A percentile compares a stretch with the other conserved stretches of the same genome.
Evolutionary conservation across 2,329 filamentous ascomycete genomes (phyloP).

Genomic region (Apiospora hydei): DNA sequence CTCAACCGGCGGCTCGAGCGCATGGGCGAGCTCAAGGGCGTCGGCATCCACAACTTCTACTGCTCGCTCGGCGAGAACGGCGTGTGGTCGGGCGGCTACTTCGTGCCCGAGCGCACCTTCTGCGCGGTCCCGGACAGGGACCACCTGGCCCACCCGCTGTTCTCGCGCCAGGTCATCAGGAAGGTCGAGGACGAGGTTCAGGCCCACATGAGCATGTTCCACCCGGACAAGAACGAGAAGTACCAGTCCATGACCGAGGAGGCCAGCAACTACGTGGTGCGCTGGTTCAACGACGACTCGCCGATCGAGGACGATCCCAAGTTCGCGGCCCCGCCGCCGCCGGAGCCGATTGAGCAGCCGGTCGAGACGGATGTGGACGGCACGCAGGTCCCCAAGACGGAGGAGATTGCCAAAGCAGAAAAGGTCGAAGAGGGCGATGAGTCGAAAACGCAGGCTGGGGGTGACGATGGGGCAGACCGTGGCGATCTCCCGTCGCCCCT

Average conservation of each 20-base stretch:
- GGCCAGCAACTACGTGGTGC: slow-evolving; percentile 62
- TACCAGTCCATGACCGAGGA: slow-evolving; percentile 70
- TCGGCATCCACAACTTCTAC: slow-evolving; percentile 80
- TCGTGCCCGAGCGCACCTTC: slow-evolving; percentile 76
- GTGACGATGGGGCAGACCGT: slow-evolving; percentile 34
- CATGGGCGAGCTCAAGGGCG: slow-evolving; percentile 64
- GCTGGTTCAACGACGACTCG: slow-evolving; percentile 61
- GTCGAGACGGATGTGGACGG: slow-evolving; percentile 43
- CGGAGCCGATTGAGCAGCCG: slow-evolving; percentile 45
- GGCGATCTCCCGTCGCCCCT: slow-evolving; percentile 53
- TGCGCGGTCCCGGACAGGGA: slow-evolving; percentile 71
- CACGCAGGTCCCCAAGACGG: slow-evolving; percentile 39
- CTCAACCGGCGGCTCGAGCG: slow-evolving; percentile 71
- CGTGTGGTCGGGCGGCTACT: slow-evolving; percentile 66
- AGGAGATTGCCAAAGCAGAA: slow-evolving; percentile 33
- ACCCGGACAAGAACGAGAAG: slow-evolving; percentile 64
- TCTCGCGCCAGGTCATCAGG: slow-evolving; percentile 66
- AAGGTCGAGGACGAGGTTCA: slow-evolving; percentile 73
- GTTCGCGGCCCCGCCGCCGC: slow-evolving; percentile 51
- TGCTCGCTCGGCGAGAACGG: slow-evolving; percentile 77
- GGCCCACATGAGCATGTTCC: slow-evolving; percentile 75
- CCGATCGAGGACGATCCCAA: slow-evolving; percentile 55
- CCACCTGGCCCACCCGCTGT: slow-evolving; percentile 49
- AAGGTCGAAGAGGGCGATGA: slow-evolving; percentile 18
- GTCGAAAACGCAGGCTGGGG: slow-evolving; percentile 20